A percentile compares a stretch with the other conserved stretches of the same genome.
These are phyloP conservation scores for Nemania sp. DNA, from an alignment of 2,329 filamentous ascomycete genomes.

Conservation along the genomic window DNA sequence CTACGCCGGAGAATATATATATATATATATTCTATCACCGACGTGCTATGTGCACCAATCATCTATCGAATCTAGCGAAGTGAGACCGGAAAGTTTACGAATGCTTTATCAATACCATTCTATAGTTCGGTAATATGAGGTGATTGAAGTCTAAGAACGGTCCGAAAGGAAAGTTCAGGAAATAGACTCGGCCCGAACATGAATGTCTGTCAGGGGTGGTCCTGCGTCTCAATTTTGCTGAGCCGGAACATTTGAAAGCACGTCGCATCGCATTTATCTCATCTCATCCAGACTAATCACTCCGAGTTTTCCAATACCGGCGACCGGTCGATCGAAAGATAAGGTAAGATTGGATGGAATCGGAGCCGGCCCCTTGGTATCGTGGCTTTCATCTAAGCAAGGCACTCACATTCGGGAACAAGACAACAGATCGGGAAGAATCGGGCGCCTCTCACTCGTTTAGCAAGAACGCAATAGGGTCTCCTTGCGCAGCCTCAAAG, in stretches of 20 bases:
- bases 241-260: neutral
- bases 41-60: constrained; percentile 1
- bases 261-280: neutral
- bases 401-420: neutral
- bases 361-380: neutral
- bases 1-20: neutral
- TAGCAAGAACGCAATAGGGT: constrained; percentile 1
- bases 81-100: neutral
- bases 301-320: neutral
- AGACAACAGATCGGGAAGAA: neutral
- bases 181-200: constrained; percentile 24
- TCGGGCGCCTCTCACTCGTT: neutral
- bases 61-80: neutral
- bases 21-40: constrained; percentile 6
- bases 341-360: too few species aligned
- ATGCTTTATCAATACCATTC: neutral
- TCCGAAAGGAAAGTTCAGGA: constrained; percentile 26
- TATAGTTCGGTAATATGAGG: neutral
- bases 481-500: neutral
- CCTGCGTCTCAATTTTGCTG: neutral
- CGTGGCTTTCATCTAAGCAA: neutral
- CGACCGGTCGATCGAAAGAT: too few species aligned
- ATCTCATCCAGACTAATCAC: neutral
- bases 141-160: constrained; percentile 20
- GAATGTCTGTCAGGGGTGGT: neutral